These are phyloP conservation scores for Aspergillus indologenus DNA, from an alignment of 495 filamentous ascomycete species.

Conservation along the genomic window DNA sequence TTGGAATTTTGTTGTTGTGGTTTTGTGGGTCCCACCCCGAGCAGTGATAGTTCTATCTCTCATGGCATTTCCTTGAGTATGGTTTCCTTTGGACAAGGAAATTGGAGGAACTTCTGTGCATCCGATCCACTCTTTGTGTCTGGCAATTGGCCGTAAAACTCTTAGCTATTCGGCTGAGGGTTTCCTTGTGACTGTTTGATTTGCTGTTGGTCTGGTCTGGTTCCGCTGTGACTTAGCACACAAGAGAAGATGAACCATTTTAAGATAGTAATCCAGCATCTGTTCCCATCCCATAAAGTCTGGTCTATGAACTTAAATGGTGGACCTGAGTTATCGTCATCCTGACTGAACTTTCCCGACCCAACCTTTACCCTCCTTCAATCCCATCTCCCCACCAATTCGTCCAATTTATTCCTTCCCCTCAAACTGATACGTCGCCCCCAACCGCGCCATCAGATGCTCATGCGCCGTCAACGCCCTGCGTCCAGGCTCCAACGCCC, in stretches of 20 bases:
- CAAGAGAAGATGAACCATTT: too few species aligned
- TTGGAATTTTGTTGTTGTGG: background rate
- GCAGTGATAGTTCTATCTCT: background rate
- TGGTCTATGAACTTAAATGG: too few species aligned
- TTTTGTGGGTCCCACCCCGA: background rate
- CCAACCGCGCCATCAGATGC: slow-evolving; percentile 73
- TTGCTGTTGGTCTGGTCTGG: too few species aligned
- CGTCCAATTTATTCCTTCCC: slow-evolving; percentile 20
- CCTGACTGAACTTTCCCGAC: too few species aligned
- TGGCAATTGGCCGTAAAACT: background rate
- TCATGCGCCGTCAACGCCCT: slow-evolving; percentile 75
- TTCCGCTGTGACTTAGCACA: too few species aligned
- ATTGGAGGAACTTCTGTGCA: background rate
- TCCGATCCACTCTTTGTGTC: background rate
- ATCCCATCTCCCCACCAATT: background rate
- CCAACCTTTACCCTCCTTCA: too few species aligned
- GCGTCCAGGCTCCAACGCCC: slow-evolving; percentile 42
- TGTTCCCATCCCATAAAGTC: too few species aligned
- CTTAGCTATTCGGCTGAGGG: background rate
- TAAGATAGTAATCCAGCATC: too few species aligned
- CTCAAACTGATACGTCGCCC: slow-evolving; percentile 65
- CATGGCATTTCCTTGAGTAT: background rate
- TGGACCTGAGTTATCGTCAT: too few species aligned
- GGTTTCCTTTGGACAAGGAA: background rate
- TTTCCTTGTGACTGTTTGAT: too few species aligned